Evolutionary conservation across 306 rosid species (phyloP).

Genomic region (Castanea sativa): DNA sequence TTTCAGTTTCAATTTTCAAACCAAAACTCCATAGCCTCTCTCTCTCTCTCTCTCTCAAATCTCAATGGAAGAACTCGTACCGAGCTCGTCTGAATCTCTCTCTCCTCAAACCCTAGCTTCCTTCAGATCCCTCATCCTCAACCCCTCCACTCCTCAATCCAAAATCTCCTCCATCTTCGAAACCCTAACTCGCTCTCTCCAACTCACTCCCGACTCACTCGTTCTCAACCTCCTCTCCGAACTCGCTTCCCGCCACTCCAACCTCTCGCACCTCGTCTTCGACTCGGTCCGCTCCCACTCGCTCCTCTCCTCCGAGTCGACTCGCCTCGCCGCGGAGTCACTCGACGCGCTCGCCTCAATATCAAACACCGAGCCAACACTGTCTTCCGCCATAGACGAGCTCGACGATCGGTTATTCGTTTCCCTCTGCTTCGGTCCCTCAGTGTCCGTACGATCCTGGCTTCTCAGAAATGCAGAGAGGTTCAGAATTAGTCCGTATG

Average conservation of each 20-base stretch:
- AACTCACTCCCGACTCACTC: constrained; percentile 20
- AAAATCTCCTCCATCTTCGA: constrained; percentile 36
- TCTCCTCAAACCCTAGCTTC: constrained; percentile 44
- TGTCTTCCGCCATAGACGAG: constrained; percentile 14
- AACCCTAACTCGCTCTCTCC: constrained; percentile 48
- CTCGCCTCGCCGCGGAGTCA: constrained; percentile 45
- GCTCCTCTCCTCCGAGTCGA: constrained; percentile 29
- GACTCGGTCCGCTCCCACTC: constrained; percentile 31
- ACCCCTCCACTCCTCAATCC: constrained; percentile 56
- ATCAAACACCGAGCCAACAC: constrained; percentile 13
- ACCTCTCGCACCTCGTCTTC: constrained; percentile 30
- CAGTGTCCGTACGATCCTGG: constrained; percentile 55
- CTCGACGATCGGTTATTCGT: constrained; percentile 57
- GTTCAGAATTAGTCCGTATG: constrained; percentile 39
- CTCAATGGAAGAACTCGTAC: constrained; percentile 19
- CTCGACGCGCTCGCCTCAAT: constrained; percentile 41
- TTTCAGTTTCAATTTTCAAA: background rate
- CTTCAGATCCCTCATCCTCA: constrained; percentile 47
- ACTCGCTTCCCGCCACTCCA: constrained; percentile 36
- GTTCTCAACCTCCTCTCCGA: constrained; percentile 51
- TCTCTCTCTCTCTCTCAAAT: background rate
- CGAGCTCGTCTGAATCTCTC: constrained; percentile 11
- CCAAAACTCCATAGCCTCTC: background rate
- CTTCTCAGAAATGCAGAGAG: constrained; percentile 58
- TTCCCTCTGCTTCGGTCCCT: constrained; percentile 61